These are phyloP conservation scores for Ophiostoma sp. DNA, from an alignment of 2,329 filamentous ascomycete genomes.

Conservation along the genomic window DNA sequence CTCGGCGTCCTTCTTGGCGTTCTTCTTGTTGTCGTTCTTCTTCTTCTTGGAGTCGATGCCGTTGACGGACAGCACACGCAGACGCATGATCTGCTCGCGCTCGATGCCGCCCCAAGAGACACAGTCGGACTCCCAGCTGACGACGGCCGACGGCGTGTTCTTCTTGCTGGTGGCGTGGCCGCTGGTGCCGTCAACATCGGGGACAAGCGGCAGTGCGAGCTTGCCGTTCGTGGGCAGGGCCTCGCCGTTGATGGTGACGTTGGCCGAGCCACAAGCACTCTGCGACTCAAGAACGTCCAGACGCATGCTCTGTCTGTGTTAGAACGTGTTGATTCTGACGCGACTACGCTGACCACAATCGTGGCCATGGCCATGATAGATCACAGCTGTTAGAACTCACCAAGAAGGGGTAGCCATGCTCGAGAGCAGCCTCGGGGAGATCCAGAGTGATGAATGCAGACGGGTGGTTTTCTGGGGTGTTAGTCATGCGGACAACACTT, in stretches of 20 bases:
- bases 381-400: constrained; percentile 24
- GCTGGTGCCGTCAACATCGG: constrained; percentile 28
- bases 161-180: background rate
- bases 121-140: constrained; percentile 47
- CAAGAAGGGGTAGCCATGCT: constrained; percentile 27
- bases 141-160: constrained; percentile 35
- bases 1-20: constrained; percentile 27
- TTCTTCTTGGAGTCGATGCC: constrained; percentile 34
- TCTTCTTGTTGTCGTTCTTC: background rate
- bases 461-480: constrained; percentile 22
- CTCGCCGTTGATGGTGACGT: constrained; percentile 45
- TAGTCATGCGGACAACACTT: background rate
- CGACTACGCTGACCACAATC: background rate
- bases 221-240: constrained; percentile 40
- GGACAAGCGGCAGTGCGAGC: constrained; percentile 39
- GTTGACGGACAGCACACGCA: constrained; percentile 42
- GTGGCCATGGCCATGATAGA: background rate
- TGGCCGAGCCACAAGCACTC: constrained; percentile 44
- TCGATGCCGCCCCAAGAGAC: constrained; percentile 38
- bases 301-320: constrained; percentile 35
- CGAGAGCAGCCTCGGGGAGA: constrained; percentile 26
- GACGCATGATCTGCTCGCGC: constrained; percentile 42
- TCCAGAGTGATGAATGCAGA: constrained; percentile 30
- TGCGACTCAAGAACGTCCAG: constrained; percentile 44
- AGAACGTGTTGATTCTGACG: background rate